A percentile compares a stretch with the other conserved stretches of the same genome.
These are phyloP conservation scores for Fusarium decemcellulare DNA, from an alignment of 2,329 filamentous ascomycete genomes.

Conservation along the genomic window DNA sequence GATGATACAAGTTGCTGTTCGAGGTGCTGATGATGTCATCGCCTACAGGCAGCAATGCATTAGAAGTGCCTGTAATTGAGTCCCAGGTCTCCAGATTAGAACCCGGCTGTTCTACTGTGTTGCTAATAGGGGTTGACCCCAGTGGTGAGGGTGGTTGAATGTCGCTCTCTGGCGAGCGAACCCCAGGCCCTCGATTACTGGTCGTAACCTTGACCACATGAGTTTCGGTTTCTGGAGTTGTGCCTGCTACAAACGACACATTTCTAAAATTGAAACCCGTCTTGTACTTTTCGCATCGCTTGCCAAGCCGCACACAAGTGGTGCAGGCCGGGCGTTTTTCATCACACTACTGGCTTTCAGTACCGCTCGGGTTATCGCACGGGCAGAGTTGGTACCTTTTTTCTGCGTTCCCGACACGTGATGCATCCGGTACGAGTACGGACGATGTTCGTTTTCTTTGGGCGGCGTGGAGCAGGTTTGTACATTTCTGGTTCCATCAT, in stretches of 20 bases:
- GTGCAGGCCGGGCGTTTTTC: slow-evolving; percentile 27
- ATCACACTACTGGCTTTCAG: slow-evolving; percentile 25
- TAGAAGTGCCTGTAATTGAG: too few species aligned
- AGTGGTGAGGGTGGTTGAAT: too few species aligned
- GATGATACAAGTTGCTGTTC: too few species aligned
- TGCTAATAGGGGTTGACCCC: too few species aligned
- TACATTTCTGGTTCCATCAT: slow-evolving; percentile 33
- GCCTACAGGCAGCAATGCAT: too few species aligned
- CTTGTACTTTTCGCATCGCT: slow-evolving; percentile 12
- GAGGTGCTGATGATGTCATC: too few species aligned
- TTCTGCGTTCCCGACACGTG: slow-evolving; percentile 30
- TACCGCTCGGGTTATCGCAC: too few species aligned
- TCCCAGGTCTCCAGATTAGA: too few species aligned
- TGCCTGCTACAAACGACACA: background rate
- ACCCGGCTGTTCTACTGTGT: too few species aligned
- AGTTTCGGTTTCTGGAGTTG: background rate
- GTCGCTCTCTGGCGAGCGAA: background rate
- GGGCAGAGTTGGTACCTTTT: too few species aligned
- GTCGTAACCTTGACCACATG: background rate
- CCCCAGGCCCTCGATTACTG: background rate
- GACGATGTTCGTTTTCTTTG: slow-evolving; percentile 41
- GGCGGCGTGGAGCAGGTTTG: slow-evolving; percentile 36
- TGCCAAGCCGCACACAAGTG: slow-evolving; percentile 22
- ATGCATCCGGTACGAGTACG: slow-evolving; percentile 39
- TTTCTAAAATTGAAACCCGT: slow-evolving; percentile 13